Base-by-base conservation (phyloP, 1,284 basidiomycete species). In the Pseudozyma flocculosa region DNA sequence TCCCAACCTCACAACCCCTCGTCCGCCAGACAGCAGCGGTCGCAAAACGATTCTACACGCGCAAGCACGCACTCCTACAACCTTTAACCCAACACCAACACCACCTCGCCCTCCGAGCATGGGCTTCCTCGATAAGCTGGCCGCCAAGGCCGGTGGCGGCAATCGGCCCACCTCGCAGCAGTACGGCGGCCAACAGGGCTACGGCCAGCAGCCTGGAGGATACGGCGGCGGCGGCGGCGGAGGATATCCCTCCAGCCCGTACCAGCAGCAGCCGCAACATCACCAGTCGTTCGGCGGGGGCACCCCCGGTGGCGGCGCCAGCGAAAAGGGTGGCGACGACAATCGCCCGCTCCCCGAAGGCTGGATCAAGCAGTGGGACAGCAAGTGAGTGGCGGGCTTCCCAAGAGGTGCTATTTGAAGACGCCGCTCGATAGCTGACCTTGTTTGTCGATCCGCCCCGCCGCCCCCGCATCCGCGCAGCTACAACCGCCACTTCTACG, bases 401-500 rank as follows among this genome's bases (percentile, higher is more conserved):
- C 29, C 7, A 29, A 7, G 29, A 5, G 29, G 5, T 29, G 13
- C 13, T 5, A 29, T 29, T 29, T 29, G 29, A 29, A 7, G 29
- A 29, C 29, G 29, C 5, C 5, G 29, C 29, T 29, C 7, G 13
- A 13, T 13, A 5, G 29, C 29, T n/a, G n/a, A n/a, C n/a, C n/a
- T 13, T 17, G 7, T 34, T 34, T 13, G 10, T 34, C 7, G 7
- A 9, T 13, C 10, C 32, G 22, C 36, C 32, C 21, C 24, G 15
- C 41, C 18, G 17, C 22, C 14, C n/a, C n/a, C n/a, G n/a, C 48
- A 13, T n/a, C 18, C 21, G 13, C 21, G 8, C 45, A 65, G 62
- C 54, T 75, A 77, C 63, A 64, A 55, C 24, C 65, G 65, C 38
- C 62, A 70, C 66, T 77, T 76, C 38, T 77, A 70, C 60, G 75